A percentile compares a stretch with the other conserved stretches of the same genome.
Evolutionary conservation across 441 rosid genomes (phyloP).

Genomic region (Pelargonium australe): DNA sequence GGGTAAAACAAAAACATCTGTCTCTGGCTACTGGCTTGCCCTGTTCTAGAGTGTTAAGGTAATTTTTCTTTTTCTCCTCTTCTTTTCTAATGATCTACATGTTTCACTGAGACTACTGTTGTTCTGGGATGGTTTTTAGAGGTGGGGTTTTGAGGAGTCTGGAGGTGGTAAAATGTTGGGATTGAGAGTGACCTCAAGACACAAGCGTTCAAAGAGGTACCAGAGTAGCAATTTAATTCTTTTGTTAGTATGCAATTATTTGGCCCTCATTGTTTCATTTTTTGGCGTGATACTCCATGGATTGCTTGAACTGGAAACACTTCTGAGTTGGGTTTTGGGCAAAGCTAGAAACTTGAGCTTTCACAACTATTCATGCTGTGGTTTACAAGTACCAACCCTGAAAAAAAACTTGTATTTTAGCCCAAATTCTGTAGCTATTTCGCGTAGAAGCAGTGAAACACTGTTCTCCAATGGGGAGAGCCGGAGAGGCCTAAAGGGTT

Average conservation of each 20-base stretch:
- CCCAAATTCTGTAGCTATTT: not conserved
- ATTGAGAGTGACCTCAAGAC: not conserved
- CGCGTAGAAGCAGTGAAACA: not conserved
- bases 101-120: not conserved
- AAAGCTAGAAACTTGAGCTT: not conserved
- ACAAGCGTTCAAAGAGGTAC: constrained; percentile 3
- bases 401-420: not conserved
- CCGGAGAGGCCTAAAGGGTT: too few species aligned
- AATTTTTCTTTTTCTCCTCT: not conserved
- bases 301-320: not conserved
- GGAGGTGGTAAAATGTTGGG: not conserved
- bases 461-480: too few species aligned
- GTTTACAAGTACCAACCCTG: not conserved
- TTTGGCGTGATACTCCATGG: not conserved
- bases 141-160: not conserved
- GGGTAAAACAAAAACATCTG: not conserved
- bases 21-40: not conserved
- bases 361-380: not conserved
- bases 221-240: not conserved
- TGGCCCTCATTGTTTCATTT: not conserved
- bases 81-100: not conserved
- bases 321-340: constrained; percentile 7
- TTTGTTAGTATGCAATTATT: too few species aligned
- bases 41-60: not conserved
- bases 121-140: constrained; percentile 4